These are phyloP conservation scores for Jamesozyma rosinii DNA, from an alignment of 805 yeast genomes.

Conservation along the genomic window DNA sequence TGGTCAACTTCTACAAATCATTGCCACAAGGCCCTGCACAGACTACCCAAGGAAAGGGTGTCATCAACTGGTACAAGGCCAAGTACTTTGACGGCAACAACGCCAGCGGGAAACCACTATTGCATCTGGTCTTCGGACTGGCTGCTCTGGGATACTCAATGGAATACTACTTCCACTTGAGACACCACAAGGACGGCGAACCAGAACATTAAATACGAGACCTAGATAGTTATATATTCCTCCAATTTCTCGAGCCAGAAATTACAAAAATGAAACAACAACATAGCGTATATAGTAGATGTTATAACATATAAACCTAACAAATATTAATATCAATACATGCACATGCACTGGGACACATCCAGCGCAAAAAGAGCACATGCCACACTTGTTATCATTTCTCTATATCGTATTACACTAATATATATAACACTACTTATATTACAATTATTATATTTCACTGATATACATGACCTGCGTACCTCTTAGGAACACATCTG, in stretches of 20 bases:
- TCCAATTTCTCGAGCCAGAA: too few species aligned
- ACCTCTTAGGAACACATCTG: conserved; percentile 31
- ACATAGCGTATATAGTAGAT: too few species aligned
- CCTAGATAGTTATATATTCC: too few species aligned
- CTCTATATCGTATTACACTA: neutral
- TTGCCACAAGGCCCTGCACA: conserved; percentile 91
- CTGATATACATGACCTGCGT: conserved; percentile 32
- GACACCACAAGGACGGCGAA: conserved; percentile 45
- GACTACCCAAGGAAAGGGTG: conserved; percentile 47
- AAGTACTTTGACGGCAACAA: conserved; percentile 78
- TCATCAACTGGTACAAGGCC: conserved; percentile 71
- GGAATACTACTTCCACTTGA: conserved; percentile 87
- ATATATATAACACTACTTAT: neutral
- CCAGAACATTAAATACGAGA: conserved; percentile 7
- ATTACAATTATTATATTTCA: conserved; percentile 16
- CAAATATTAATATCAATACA: too few species aligned
- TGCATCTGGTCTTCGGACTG: conserved; percentile 65
- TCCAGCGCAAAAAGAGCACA: too few species aligned
- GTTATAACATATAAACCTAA: too few species aligned
- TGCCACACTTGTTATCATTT: neutral
- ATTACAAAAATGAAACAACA: too few species aligned
- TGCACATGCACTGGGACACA: too few species aligned
- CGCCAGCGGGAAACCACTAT: conserved; percentile 73
- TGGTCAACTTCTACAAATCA: conserved; percentile 89
- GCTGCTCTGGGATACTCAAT: conserved; percentile 75